Evolutionary conservation across 768 basidiomycete genomes (phyloP).

Genomic region (Lentinula aciculospora): DNA sequence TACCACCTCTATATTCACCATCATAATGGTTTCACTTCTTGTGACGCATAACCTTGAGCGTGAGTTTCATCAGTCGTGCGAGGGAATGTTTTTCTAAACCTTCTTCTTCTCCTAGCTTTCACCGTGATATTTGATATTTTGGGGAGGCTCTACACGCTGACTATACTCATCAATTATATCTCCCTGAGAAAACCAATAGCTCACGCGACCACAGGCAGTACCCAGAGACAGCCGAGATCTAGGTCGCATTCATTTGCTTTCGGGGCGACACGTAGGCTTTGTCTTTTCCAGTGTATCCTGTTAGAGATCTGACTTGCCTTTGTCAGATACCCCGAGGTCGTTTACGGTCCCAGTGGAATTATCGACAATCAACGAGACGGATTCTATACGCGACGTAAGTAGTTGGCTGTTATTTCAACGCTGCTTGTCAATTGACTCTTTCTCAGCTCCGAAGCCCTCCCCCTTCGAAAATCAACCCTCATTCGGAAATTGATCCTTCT

Average conservation of each 20-base stretch:
- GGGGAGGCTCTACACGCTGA: slow-evolving; percentile 1
- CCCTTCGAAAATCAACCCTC: neutral
- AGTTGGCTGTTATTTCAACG: neutral
- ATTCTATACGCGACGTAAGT: neutral
- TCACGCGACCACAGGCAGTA: neutral
- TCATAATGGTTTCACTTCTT: neutral
- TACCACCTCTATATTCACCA: neutral
- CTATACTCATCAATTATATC: slow-evolving; percentile 2
- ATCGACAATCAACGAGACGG: neutral
- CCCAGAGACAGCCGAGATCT: neutral
- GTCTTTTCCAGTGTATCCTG: neutral
- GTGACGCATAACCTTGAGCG: neutral
- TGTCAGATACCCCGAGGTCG: neutral
- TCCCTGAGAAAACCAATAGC: neutral
- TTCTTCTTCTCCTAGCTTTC: neutral
- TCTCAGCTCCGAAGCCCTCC: neutral
- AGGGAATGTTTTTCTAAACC: neutral
- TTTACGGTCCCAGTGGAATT: neutral
- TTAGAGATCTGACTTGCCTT: neutral
- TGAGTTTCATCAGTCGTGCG: neutral
- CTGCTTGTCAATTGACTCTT: neutral
- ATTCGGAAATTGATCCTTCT: neutral
- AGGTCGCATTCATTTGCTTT: neutral
- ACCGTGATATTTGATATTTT: neutral
- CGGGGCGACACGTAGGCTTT: neutral